Evolutionary conservation across 208 protist species (phyloP), one percentile per base, ranked within the genome.

Genomic region (Wallacemonas collosoma): DNA sequence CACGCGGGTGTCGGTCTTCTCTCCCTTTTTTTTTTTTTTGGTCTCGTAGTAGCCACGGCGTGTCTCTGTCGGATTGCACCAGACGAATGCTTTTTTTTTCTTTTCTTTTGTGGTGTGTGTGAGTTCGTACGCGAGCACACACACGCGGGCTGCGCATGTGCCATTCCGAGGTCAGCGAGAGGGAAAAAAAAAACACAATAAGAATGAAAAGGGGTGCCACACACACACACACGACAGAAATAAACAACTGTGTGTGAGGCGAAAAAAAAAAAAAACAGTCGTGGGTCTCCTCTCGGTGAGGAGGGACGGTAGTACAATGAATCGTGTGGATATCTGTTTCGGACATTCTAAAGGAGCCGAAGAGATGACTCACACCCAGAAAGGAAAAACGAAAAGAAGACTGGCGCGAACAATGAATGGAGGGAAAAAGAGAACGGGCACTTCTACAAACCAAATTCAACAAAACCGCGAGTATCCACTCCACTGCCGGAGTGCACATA

Each of bases 181-280:
- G 26, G 26, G 26, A 0, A 0, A 26, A 26, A 26, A 26, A 26
- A 26, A 26, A 26, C n/a, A 26, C 26, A 26, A 26, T 26, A 26
- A 26, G 26, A 26, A 26, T 26, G n/a, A 43, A 26, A 57, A 17
- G 47, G 12, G 43, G 5, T 50, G 57, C 62, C 56, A 58, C 40
- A 63, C 64, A 53, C 17, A 63, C 7, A 69, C 8, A 26, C 26
- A 26, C 26, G 26, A 26, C 26, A 26, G 26, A 26, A 26, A 26
- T 26, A 26, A 26, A 26, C 26, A 26, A 26, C 26, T 26, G 26
- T 26, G 26, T 26, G 26, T 26, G 26, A 26, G 26, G 26, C 26
- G 26, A 0, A 57, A 58, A n/a, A 54, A 63, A 72, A 77, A 66
- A 66, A 72, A 63, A 63, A 72, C 41, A 70, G 17, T 70, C 9